A percentile compares a stretch with the other conserved stretches of the same genome.
These are phyloP conservation scores for Prototheca stagnorum DNA, from an alignment of 163 green algal species.

Conservation along the genomic window DNA sequence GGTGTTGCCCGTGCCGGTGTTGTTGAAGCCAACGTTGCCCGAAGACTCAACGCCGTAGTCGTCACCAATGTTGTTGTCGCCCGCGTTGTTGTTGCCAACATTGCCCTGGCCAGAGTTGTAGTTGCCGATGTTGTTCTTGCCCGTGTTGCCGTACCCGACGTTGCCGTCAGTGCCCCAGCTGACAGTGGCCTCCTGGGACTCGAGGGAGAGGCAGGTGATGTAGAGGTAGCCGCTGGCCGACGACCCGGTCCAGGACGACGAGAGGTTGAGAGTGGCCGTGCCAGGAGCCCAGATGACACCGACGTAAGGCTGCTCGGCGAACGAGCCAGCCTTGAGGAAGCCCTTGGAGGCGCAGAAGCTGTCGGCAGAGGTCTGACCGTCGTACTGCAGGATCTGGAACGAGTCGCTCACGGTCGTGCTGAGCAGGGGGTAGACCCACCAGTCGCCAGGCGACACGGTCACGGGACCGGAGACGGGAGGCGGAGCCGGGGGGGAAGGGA, in stretches of 20 bases:
- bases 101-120: conserved; percentile 3
- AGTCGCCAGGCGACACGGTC: background rate
- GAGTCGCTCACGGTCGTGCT: background rate
- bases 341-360: conserved; percentile 1
- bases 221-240: conserved; percentile 1
- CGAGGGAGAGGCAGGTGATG: conserved; percentile 1
- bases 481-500: too few relatives aligned
- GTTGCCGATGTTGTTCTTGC: conserved; percentile 9
- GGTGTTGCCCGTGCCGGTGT: background rate
- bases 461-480: background rate
- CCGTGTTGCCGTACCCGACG: conserved; percentile 6
- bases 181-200: background rate
- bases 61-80: conserved; percentile 3
- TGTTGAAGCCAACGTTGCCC: conserved; percentile 1
- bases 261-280: background rate
- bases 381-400: background rate
- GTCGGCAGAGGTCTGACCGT: background rate
- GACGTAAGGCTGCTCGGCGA: background rate
- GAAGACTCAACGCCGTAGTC: background rate
- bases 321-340: background rate
- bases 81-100: conserved; percentile 1
- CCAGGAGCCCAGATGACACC: conserved; percentile 2
- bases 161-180: background rate
- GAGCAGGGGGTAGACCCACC: conserved; percentile 3
- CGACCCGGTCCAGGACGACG: background rate